Evolutionary conservation across 2,329 filamentous ascomycete species (phyloP), one percentile per base, ranked within the genome.

Genomic region (Fusarium chlamydosporum): DNA sequence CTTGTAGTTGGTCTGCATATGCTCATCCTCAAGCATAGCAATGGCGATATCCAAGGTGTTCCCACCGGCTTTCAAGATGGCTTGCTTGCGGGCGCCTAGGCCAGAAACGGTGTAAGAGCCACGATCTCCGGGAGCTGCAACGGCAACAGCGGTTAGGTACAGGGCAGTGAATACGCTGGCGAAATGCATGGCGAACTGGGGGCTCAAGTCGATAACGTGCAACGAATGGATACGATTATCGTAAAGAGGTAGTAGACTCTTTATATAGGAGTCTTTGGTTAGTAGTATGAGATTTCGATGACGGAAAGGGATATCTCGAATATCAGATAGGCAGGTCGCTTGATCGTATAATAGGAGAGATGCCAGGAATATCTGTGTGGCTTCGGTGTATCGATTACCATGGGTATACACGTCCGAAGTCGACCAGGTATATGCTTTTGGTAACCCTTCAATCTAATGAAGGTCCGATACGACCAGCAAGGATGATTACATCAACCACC

Each of bases 31-130:
- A 4, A 54, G 51, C 40, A 54, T 46, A 6, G 51, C 12, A 18
- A 54, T 54, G 6, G 51, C 51, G 15, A 54, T 7, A 15, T 54
- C 40, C 8, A 54, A 40, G 4, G 51, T 46, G 9, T 54, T 54
- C 4, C 51, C 40, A 7, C 40, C 40, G 13, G 51, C 51, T 7
- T 20, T n/a, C 3, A 54, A 7, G 11, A 54, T 54, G 23, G 51
- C 51, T 11, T 54, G 18, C 13, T 54, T 54, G 16, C 51, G 51
- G 9, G 4, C 2, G 4, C 51, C 40, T 0, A 54, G 51, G 20
- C 40, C 51, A 37, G 51, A 45, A 13, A 54, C 51, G 9, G 20
- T 34, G 9, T 54, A 54, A 23, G 6, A 11, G 23, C 51, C 40
- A 37, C 51, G 40, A 15, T 46, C 51, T 20, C 51, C 51, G 6